A percentile compares a stretch with the other conserved stretches of the same genome.
Evolutionary conservation across 2,329 filamentous ascomycete genomes (phyloP).

Genomic region (Orbilia oligospora): DNA sequence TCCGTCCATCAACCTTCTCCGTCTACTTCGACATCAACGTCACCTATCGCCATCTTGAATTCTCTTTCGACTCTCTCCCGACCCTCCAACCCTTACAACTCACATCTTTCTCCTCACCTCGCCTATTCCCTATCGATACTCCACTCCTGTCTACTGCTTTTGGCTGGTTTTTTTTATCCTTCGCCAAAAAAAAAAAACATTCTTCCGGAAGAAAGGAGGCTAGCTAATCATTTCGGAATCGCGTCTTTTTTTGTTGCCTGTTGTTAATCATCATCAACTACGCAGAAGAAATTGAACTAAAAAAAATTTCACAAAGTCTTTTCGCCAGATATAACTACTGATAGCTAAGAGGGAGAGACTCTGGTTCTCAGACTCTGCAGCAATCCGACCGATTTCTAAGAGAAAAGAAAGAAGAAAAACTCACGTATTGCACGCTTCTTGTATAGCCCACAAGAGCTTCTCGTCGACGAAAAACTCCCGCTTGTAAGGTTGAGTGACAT

Average conservation of each 20-base stretch:
- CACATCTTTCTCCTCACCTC: background rate
- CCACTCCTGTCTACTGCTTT: background rate
- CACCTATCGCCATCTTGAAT: background rate
- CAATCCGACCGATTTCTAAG: slow-evolving; percentile 54
- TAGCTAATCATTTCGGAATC: slow-evolving; percentile 53
- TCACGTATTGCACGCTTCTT: slow-evolving; percentile 57
- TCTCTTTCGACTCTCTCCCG: slow-evolving; percentile 14
- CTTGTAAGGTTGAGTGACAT: slow-evolving; percentile 61
- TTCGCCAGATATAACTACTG: slow-evolving; percentile 49
- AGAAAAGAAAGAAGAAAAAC: slow-evolving; percentile 6
- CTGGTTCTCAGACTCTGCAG: slow-evolving; percentile 46
- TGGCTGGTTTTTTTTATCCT: slow-evolving; percentile 11
- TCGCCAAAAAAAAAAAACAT: slow-evolving; percentile 32
- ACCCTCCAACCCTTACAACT: background rate
- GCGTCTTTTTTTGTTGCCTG: slow-evolving; percentile 60
- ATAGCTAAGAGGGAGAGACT: slow-evolving; percentile 47
- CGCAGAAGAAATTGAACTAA: slow-evolving; percentile 56
- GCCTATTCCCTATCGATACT: slow-evolving; percentile 1
- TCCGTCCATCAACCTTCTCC: slow-evolving; percentile 7
- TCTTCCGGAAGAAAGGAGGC: slow-evolving; percentile 51
- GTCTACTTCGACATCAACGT: background rate
- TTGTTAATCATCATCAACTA: slow-evolving; percentile 57
- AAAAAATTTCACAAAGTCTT: slow-evolving; percentile 11
- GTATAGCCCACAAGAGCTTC: slow-evolving; percentile 49
- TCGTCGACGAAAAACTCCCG: slow-evolving; percentile 58